Conservation (phyloP, 306 rosid genomes). For the Phaseolus lunatus region DNA sequence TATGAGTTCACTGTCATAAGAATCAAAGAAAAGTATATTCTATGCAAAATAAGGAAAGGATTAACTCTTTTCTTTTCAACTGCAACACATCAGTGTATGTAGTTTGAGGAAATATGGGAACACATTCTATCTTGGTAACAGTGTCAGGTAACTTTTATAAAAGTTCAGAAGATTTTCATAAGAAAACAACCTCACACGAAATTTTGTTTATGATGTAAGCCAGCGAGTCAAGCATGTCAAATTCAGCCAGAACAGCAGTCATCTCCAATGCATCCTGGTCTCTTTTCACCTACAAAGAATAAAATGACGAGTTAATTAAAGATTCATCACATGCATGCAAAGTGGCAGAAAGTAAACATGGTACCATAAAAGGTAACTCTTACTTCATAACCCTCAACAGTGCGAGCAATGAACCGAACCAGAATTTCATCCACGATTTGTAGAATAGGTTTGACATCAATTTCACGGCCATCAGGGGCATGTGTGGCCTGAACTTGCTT, state of each 20-base stretch:
- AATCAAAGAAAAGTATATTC: constrained; percentile 47
- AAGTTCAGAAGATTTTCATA: constrained; percentile 22
- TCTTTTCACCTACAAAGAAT: constrained; percentile 52
- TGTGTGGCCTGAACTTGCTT: constrained; percentile 79
- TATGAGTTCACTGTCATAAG: not conserved
- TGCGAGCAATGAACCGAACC: constrained; percentile 52
- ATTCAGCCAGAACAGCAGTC: constrained; percentile 48
- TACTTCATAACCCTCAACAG: constrained; percentile 57
- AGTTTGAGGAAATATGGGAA: not conserved
- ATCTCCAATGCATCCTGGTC: constrained; percentile 57
- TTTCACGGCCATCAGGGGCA: constrained; percentile 63
- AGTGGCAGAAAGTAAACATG: not conserved
- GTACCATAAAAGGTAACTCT: not conserved
- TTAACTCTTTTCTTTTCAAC: not conserved
- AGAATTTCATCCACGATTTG: constrained; percentile 61
- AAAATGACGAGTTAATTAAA: not conserved
- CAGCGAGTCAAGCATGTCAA: constrained; percentile 64
- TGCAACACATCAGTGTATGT: not conserved
- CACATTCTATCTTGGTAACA: constrained; percentile 21
- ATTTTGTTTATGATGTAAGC: constrained; percentile 74
- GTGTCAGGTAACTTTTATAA: constrained; percentile 24
- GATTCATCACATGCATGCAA: not conserved
- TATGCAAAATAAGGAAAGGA: constrained; percentile 29
- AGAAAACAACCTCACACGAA: constrained; percentile 66
- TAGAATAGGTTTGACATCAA: constrained; percentile 74